Percentiles rank a stretch among this genome's conserved stretches.
These are phyloP conservation scores for Vanderwaltozyma yarrowii DNA, from an alignment of 805 yeast species.

Conservation along the genomic window DNA sequence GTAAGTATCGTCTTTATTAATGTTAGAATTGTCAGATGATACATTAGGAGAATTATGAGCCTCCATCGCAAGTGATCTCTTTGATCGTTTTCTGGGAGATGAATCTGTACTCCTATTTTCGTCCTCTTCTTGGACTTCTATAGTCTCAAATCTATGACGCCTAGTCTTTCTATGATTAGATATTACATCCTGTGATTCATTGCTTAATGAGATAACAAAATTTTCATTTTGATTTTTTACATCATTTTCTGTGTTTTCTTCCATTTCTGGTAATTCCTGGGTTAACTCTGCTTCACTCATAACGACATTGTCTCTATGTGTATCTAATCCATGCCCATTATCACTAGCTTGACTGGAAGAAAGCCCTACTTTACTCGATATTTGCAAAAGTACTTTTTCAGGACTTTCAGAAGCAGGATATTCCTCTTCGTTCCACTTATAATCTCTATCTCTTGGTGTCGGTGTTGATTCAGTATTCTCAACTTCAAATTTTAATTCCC, in stretches of 20 bases:
- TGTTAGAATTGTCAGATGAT: no score
- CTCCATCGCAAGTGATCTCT: background rate
- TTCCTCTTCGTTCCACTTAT: background rate
- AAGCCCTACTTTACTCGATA: conserved; percentile 7
- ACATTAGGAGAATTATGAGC: no score
- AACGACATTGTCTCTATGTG: conserved; percentile 5
- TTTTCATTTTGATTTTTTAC: background rate
- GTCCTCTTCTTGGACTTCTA: background rate
- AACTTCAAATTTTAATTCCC: background rate
- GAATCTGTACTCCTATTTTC: background rate
- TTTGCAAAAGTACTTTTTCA: conserved; percentile 9
- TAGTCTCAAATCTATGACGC: background rate
- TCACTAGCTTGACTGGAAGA: conserved; percentile 1
- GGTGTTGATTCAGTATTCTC: conserved; percentile 1
- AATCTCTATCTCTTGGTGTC: background rate
- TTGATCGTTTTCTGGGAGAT: background rate
- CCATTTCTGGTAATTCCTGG: conserved; percentile 25
- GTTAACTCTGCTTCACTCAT: conserved; percentile 21
- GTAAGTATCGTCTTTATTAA: no score
- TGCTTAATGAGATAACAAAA: background rate
- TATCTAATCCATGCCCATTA: background rate
- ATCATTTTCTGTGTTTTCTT: conserved; percentile 6
- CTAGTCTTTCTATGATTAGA: background rate
- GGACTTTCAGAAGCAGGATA: background rate
- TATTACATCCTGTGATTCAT: background rate